phyloP scores from a whole-genome alignment of 2,329 filamentous ascomycete genomes.

The Amphichorda felina region DNA sequence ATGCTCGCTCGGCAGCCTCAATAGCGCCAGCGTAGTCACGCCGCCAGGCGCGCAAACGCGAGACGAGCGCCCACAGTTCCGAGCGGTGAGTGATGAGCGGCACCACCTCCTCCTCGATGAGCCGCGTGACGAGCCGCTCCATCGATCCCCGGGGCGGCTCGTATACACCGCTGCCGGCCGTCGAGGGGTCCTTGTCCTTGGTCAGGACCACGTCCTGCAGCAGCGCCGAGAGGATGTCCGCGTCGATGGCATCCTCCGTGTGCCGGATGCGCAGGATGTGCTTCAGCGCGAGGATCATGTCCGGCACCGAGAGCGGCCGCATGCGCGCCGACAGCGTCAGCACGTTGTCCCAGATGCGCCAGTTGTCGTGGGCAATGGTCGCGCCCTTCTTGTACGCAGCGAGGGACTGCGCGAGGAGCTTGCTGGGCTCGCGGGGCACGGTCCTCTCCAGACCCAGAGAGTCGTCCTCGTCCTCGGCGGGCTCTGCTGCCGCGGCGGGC shows the following conservation, averaged over 20 bases:
- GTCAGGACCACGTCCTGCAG: slow-evolving; percentile 55
- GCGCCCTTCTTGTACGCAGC: slow-evolving; percentile 81
- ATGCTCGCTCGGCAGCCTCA: slow-evolving; percentile 79
- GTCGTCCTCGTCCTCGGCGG: slow-evolving; percentile 14
- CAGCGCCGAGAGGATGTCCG: slow-evolving; percentile 57
- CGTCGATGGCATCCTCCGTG: slow-evolving; percentile 69
- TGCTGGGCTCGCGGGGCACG: slow-evolving; percentile 36
- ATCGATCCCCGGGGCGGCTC: slow-evolving; percentile 41
- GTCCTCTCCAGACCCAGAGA: slow-evolving; percentile 6
- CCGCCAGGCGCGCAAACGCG: slow-evolving; percentile 62
- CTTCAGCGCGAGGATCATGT: slow-evolving; percentile 64
- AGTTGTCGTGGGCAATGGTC: slow-evolving; percentile 70
- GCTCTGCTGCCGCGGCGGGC: slow-evolving; percentile 6
- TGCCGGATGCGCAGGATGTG: slow-evolving; percentile 67
- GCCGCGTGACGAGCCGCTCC: slow-evolving; percentile 50
- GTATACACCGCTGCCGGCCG: slow-evolving; percentile 12
- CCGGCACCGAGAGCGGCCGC: slow-evolving; percentile 59
- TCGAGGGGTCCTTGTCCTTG: slow-evolving; percentile 18
- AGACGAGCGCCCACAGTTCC: slow-evolving; percentile 65
- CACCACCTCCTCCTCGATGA: slow-evolving; percentile 64
- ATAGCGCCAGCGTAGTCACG: slow-evolving; percentile 60
- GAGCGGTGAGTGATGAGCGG: slow-evolving; percentile 76
- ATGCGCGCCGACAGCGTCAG: slow-evolving; percentile 75
- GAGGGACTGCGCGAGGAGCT: slow-evolving; percentile 62
- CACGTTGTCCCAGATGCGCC: slow-evolving; percentile 95